A percentile compares a stretch with the other conserved stretches of the same genome.
phyloP scores from a whole-genome alignment of 2,329 filamentous ascomycete species.

The Drechslerella dactyloides region DNA sequence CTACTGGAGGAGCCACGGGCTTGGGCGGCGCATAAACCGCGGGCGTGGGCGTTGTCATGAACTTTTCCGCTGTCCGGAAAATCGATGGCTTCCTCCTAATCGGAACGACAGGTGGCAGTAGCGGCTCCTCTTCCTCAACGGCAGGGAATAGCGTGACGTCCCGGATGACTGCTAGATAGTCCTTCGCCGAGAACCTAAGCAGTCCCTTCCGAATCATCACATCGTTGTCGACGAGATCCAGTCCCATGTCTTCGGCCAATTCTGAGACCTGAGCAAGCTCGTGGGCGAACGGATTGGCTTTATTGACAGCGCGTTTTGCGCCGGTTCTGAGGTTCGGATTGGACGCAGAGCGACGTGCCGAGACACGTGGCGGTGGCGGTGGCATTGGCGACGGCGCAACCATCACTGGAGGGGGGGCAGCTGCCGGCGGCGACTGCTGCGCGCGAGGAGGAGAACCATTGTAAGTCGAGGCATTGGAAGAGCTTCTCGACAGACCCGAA shows the following conservation, averaged over 20 bases:
- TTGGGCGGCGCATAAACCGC: slow-evolving; percentile 24
- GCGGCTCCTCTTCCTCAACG: slow-evolving; percentile 15
- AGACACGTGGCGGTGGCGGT: slow-evolving; percentile 37
- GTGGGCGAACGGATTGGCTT: slow-evolving; percentile 78
- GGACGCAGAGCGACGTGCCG: slow-evolving; percentile 37
- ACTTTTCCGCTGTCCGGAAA: slow-evolving; percentile 12
- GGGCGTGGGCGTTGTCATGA: slow-evolving; percentile 3
- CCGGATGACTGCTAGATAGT: slow-evolving; percentile 79
- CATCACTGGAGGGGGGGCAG: slow-evolving; percentile 53
- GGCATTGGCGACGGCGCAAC: slow-evolving; percentile 32
- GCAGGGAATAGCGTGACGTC: slow-evolving; percentile 40
- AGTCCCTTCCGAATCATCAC: slow-evolving; percentile 74
- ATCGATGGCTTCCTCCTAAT: slow-evolving; percentile 33
- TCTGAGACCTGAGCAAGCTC: slow-evolving; percentile 93
- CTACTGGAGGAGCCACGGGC: slow-evolving; percentile 13
- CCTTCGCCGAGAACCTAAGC: slow-evolving; percentile 74
- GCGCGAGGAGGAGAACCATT: slow-evolving; percentile 56
- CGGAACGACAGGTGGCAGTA: slow-evolving; percentile 18
- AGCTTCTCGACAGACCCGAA: slow-evolving; percentile 52
- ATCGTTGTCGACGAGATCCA: slow-evolving; percentile 68
- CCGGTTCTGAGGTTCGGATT: slow-evolving; percentile 55
- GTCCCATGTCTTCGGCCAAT: slow-evolving; percentile 77
- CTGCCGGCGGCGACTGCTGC: neutral
- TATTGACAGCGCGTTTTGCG: slow-evolving; percentile 55
- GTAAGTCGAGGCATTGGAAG: slow-evolving; percentile 35